Evolutionary conservation across 441 rosid species (phyloP), one percentile per base, ranked within the genome.

Genomic region (Aquilaria agallochum): DNA sequence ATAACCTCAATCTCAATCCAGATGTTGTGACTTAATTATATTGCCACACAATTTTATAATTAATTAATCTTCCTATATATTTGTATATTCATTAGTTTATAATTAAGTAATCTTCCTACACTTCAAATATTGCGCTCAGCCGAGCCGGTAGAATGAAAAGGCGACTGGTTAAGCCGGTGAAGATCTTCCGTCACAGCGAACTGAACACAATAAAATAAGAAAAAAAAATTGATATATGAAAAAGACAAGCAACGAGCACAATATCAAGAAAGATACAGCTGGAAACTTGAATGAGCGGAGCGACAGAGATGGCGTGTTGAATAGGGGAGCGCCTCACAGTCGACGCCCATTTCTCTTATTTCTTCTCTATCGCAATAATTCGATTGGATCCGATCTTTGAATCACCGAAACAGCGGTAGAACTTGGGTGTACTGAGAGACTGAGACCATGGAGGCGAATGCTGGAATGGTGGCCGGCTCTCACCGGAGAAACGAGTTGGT

Each of bases 401-500:
- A 31, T 53, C 48, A 15, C 34, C 12, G 12, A 64, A 57, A 46
- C 50, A 27, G 32, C 31, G 40, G 36, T 31, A 31, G 9, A 40
- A 40, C 9, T 51, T 44, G 36, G 44, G 62, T 10, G 45, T 12
- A 9, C 56, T 20, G 56, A 32, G 32, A 15, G 32, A 50, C 42
- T 5, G 42, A 45, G 49, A 49, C 32, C 60, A 92, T 93, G 98
- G 95, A 93, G 75, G 86, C 97, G 12, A 90, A 74, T 74, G 84
- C 86, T 27, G 98, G 95, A 34, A 71, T 93, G 89, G 97, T 90
- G 58, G 97, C 98, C 64, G 98, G 97, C 31, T 93, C 98, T 13
- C 85, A 93, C 87, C 85, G 86, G 76, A 76, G 89, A 74, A 93
- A 93, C 71, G 93, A 93, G 80, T 82, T 93, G 52, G 98, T 93